Percentiles rank a stretch among this genome's conserved stretches.
phyloP scores from a whole-genome alignment of 345 rosid genomes.

The Moricandia moricandioides region DNA sequence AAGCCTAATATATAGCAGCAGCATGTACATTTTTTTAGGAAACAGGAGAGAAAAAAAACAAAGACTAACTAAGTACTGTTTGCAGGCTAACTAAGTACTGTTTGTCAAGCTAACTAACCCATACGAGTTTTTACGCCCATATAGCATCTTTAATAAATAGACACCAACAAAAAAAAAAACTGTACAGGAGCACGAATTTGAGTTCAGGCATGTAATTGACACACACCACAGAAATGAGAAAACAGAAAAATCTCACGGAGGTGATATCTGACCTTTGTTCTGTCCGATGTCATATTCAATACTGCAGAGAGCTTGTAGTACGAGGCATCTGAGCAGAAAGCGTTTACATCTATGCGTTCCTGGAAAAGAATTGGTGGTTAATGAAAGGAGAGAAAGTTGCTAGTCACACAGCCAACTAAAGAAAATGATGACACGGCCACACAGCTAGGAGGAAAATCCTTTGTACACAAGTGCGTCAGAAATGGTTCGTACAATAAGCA shows the following conservation, averaged over 20 bases:
- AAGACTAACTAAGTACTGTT: too few species aligned
- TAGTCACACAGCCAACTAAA: slow-evolving; percentile 7
- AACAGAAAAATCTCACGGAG: slow-evolving; percentile 7
- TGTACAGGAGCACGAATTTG: slow-evolving; percentile 5
- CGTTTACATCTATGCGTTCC: slow-evolving; percentile 92
- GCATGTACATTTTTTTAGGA: background rate
- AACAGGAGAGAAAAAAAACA: background rate
- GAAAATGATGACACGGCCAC: background rate
- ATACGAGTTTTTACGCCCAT: background rate
- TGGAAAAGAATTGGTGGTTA: slow-evolving; percentile 40
- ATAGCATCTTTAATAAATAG: slow-evolving; percentile 12
- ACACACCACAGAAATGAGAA: slow-evolving; percentile 6
- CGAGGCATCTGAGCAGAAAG: slow-evolving; percentile 70
- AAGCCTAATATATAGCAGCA: slow-evolving; percentile 8
- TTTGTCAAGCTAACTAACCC: background rate
- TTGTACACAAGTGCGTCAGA: background rate
- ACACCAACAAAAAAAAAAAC: slow-evolving; percentile 16
- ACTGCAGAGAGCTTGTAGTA: slow-evolving; percentile 88
- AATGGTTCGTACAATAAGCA: slow-evolving; percentile 4
- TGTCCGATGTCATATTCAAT: slow-evolving; percentile 81
- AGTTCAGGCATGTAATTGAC: background rate
- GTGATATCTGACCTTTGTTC: slow-evolving; percentile 75
- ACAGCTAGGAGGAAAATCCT: background rate
- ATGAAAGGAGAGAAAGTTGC: background rate
- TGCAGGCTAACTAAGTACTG: too few species aligned